phyloP scores from a whole-genome alignment of 1,139 yeast genomes.

The Sugiyamaella castrensis region DNA sequence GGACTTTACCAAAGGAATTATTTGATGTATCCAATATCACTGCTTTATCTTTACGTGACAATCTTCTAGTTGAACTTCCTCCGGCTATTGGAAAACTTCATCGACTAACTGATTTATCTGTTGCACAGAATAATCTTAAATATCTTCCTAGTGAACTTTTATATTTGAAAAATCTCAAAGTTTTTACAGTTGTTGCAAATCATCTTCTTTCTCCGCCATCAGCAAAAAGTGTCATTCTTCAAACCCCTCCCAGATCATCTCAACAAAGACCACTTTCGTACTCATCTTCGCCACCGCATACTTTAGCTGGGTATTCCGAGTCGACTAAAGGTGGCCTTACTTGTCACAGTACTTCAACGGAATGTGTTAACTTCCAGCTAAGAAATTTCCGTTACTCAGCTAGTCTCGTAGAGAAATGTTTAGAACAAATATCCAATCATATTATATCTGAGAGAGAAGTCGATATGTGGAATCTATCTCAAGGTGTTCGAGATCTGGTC shows the following conservation, averaged over 20 bases:
- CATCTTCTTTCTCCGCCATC: slow-evolving; percentile 33
- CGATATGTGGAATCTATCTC: slow-evolving; percentile 17
- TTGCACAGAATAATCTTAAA: slow-evolving; percentile 51
- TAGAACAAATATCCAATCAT: slow-evolving; percentile 14
- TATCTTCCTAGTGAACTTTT: slow-evolving; percentile 57
- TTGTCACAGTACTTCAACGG: not conserved
- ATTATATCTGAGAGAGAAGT: slow-evolving; percentile 17
- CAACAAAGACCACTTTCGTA: not conserved
- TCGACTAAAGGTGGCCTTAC: too few relatives aligned
- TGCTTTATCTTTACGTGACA: slow-evolving; percentile 55
- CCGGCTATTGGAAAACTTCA: slow-evolving; percentile 48
- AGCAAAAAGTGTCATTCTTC: not conserved
- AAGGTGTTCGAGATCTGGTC: slow-evolving; percentile 17
- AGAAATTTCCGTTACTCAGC: not conserved
- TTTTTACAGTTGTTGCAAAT: slow-evolving; percentile 52
- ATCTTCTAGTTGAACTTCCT: slow-evolving; percentile 50
- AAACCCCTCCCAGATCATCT: slow-evolving; percentile 2
- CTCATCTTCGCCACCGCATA: not conserved
- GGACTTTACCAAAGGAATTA: slow-evolving; percentile 49
- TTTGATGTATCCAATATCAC: slow-evolving; percentile 50
- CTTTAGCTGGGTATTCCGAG: too few relatives aligned
- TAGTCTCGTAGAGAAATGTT: slow-evolving; percentile 9
- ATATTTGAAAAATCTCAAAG: slow-evolving; percentile 42
- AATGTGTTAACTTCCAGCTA: not conserved
- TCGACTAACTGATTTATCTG: slow-evolving; percentile 48